Conservation (phyloP, 352 stramenopile genomes). For the Pilasporangium apinafurcum region DNA sequence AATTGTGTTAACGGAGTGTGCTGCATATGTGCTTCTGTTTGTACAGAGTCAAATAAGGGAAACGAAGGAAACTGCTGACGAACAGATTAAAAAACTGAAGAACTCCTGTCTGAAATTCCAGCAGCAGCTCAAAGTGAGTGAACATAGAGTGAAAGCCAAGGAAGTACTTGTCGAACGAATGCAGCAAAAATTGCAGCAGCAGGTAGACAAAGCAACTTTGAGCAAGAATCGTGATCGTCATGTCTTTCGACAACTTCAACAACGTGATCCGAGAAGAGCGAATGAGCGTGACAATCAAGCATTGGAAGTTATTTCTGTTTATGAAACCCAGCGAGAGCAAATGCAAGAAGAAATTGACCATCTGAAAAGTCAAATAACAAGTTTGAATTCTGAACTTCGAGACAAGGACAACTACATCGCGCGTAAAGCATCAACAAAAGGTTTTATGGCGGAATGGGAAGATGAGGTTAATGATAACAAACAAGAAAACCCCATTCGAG, state of each 20-base stretch:
- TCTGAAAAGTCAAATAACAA: conserved; percentile 49
- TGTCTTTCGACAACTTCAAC: conserved; percentile 59
- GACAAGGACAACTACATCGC: conserved; percentile 77
- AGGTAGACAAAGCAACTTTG: conserved; percentile 66
- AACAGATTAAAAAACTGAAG: conserved; percentile 53
- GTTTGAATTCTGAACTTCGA: conserved; percentile 61
- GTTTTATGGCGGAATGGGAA: conserved; percentile 15
- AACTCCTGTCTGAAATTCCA: conserved; percentile 55
- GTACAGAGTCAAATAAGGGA: conserved; percentile 37
- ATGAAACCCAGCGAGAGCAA: conserved; percentile 63
- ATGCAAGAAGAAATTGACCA: conserved; percentile 70
- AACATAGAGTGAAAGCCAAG: conserved; percentile 85
- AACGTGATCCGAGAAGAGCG: conserved; percentile 49
- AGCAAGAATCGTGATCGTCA: conserved; percentile 49
- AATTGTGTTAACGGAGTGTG: not conserved
- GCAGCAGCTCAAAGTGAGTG: conserved; percentile 82
- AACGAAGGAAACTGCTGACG: conserved; percentile 36
- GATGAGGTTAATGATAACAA: conserved; percentile 6
- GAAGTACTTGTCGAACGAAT: conserved; percentile 74
- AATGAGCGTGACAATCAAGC: conserved; percentile 55
- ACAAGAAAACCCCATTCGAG: not conserved
- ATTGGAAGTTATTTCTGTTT: conserved; percentile 64
- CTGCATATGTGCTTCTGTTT: conserved; percentile 1
- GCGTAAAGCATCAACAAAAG: conserved; percentile 15
- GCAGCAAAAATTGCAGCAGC: conserved; percentile 76